These are phyloP conservation scores for Sporobolomyces roseus DNA, from an alignment of 768 basidiomycete genomes.

Conservation along the genomic window DNA sequence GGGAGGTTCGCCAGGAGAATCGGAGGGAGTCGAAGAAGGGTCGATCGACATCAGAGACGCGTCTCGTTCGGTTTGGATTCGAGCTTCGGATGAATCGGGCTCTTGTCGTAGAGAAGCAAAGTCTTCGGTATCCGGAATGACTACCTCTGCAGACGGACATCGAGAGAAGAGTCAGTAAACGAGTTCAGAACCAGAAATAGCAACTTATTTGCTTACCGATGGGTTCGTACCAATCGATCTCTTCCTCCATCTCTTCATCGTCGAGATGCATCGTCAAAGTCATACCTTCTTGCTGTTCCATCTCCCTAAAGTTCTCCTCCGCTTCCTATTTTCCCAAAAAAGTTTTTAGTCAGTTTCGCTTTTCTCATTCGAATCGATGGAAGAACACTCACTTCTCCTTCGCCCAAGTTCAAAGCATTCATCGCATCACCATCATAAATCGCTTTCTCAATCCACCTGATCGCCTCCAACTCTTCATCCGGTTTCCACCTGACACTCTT, in stretches of 20 bases:
- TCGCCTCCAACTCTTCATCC: slow-evolving; percentile 19
- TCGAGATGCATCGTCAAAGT: slow-evolving; percentile 29
- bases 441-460: slow-evolving; percentile 15
- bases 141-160: background rate
- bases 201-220: slow-evolving; percentile 16
- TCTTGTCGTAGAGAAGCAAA: slow-evolving; percentile 1
- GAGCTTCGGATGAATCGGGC: slow-evolving; percentile 13
- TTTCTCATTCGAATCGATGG: background rate
- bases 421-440: slow-evolving; percentile 20
- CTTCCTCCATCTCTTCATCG: slow-evolving; percentile 29
- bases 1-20: slow-evolving; percentile 15
- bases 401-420: background rate
- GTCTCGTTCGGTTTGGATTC: slow-evolving; percentile 13
- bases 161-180: no score
- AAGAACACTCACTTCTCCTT: slow-evolving; percentile 9
- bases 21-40: background rate
- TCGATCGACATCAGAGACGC: slow-evolving; percentile 15
- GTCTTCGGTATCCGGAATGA: slow-evolving; percentile 12
- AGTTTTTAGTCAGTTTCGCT: background rate
- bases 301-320: slow-evolving; percentile 12
- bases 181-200: background rate
- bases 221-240: slow-evolving; percentile 30
- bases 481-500: slow-evolving; percentile 18
- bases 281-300: slow-evolving; percentile 34
- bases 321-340: background rate